Evolutionary conservation across 805 yeast genomes (phyloP), one percentile per base, ranked within the genome.

Genomic region (Lipomyces orientalis): DNA sequence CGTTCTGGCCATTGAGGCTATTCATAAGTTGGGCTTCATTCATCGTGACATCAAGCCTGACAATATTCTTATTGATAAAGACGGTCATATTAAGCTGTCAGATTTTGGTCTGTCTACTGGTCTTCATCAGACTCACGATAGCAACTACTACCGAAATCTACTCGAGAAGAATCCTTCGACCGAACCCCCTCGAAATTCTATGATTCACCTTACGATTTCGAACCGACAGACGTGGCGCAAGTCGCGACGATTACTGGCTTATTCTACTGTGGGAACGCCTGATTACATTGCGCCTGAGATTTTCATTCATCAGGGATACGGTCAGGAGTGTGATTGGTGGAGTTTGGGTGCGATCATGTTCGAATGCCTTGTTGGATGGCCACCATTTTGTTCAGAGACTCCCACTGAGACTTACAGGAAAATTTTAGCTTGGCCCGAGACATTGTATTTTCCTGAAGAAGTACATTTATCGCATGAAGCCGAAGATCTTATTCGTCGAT

Each of bases 311-410:
- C 95, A 93, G 80, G 98, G 98, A 4, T 93, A 93, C 79, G 97
- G 97, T 12, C 97, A 92, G 80, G 97, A 93, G 76, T 93, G 98
- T 80, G 98, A 93, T 79, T 93, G 98, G 98, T 93, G 98, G 98
- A 90, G 97, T 8, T 80, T 93, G 57, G 98, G 98, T 37, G 97
- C 97, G 0, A 93, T 93, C 76, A 93, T 93, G 98, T 93, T 90
- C 79, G 98, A 93, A 83, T 93, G 98, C 81, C 81, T 93, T 69
- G 90, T 93, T 68, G 98, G 98, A 39, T 93, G 97, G 97, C 97
- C 98, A 33, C 98, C 98, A 58, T 93, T 93, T 79, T 93, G 97
- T 80, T 88, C 95, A 0, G 97, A 93, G 75, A 90, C 97, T 10
- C 97, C 97, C 10, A 97, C 91, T 69, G 98, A 93, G 73, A 93